phyloP scores from a whole-genome alignment of 441 rosid species.

The Adansonia rubrostipa region DNA sequence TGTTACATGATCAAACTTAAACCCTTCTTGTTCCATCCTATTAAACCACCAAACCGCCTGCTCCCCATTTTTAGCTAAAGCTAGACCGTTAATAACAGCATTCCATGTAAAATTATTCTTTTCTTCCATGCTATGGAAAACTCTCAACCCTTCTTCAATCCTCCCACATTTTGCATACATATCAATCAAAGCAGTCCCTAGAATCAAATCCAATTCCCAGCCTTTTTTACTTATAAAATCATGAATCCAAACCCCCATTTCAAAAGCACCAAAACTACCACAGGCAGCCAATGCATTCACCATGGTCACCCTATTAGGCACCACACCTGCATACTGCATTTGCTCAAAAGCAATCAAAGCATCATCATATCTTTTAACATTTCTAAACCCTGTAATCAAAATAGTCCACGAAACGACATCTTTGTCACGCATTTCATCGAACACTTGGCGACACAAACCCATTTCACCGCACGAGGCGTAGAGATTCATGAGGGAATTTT shows the following conservation, averaged over 20 bases:
- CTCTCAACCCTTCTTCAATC: slow-evolving; percentile 46
- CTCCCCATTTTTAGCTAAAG: slow-evolving; percentile 47
- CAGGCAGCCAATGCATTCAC: slow-evolving; percentile 60
- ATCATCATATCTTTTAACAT: slow-evolving; percentile 37
- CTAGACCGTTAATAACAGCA: slow-evolving; percentile 52
- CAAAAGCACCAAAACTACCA: slow-evolving; percentile 43
- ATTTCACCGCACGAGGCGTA: slow-evolving; percentile 47
- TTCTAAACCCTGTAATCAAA: slow-evolving; percentile 52
- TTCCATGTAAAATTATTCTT: slow-evolving; percentile 57
- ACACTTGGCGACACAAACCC: slow-evolving; percentile 49
- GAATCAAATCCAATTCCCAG: slow-evolving; percentile 57
- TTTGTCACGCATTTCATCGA: slow-evolving; percentile 56
- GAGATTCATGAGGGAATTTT: slow-evolving; percentile 43
- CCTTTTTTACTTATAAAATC: slow-evolving; percentile 43
- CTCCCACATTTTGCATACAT: slow-evolving; percentile 58
- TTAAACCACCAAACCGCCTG: slow-evolving; percentile 51
- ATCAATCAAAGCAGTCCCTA: slow-evolving; percentile 58
- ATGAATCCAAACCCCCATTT: slow-evolving; percentile 65
- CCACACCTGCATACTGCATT: slow-evolving; percentile 51
- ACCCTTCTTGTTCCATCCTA: slow-evolving; percentile 49
- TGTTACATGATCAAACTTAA: slow-evolving; percentile 49
- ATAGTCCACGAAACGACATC: slow-evolving; percentile 71
- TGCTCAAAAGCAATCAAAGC: slow-evolving; percentile 60
- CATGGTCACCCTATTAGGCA: slow-evolving; percentile 61
- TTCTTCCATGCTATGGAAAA: slow-evolving; percentile 48